These are phyloP conservation scores for Mycena capillaripes DNA, from an alignment of 768 basidiomycete species.

Conservation along the genomic window DNA sequence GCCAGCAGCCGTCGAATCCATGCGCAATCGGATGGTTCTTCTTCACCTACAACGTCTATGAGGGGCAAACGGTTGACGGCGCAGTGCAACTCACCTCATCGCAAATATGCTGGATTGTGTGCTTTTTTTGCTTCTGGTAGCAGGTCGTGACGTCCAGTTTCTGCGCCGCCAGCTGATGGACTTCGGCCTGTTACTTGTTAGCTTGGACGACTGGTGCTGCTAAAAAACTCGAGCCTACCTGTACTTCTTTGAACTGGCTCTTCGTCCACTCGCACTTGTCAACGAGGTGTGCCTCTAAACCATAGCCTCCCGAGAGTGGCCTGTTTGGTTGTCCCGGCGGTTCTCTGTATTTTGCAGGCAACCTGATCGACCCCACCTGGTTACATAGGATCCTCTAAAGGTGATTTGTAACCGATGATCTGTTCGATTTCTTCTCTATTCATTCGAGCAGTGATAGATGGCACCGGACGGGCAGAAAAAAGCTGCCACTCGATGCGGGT, in stretches of 20 bases:
- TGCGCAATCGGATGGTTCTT: not conserved
- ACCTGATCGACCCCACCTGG: too few relatives aligned
- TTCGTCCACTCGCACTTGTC: not conserved
- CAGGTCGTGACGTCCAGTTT: not conserved
- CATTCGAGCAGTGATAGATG: not conserved
- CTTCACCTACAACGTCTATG: not conserved
- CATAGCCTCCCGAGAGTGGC: slow-evolving; percentile 1
- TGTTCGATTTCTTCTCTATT: not conserved
- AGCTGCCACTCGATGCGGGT: not conserved
- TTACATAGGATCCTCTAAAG: not conserved
- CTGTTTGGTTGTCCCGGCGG: slow-evolving; percentile 1
- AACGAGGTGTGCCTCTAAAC: not conserved
- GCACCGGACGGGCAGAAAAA: not conserved
- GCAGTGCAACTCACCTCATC: not conserved
- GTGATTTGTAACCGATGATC: not conserved
- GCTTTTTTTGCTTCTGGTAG: not conserved
- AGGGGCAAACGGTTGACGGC: not conserved
- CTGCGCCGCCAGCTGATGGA: not conserved
- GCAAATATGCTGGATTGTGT: not conserved
- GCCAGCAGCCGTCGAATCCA: not conserved
- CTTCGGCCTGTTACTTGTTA: not conserved
- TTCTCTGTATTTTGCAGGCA: not conserved
- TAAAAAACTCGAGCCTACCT: not conserved
- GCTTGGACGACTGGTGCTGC: not conserved
- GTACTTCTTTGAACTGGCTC: not conserved